Conservation (phyloP, 371 early-diverging fungal species). For the Zychaea mexicana region DNA sequence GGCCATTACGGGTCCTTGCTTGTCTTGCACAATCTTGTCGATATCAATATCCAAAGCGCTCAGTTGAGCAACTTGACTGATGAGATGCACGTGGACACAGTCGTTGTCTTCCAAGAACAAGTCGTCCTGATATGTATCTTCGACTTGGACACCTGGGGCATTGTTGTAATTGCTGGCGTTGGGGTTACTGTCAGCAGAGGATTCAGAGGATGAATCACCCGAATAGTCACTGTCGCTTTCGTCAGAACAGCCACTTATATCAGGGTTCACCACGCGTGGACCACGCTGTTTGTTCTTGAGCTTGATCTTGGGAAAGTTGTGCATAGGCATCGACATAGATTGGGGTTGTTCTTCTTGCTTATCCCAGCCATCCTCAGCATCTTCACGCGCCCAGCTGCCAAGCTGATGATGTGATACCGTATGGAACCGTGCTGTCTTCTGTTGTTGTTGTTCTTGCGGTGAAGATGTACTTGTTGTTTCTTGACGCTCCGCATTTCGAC, state of each 20-base stretch:
- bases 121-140: constrained; percentile 6
- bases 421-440: constrained; percentile 7
- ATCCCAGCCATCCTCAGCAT: constrained; percentile 32
- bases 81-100: background rate
- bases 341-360: constrained; percentile 24
- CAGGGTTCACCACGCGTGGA: constrained; percentile 22
- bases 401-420: background rate
- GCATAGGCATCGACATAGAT: constrained; percentile 36
- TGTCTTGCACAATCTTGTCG: background rate
- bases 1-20: constrained; percentile 1
- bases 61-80: constrained; percentile 6
- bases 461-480: background rate
- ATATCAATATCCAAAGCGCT: background rate
- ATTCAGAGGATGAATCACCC: no score
- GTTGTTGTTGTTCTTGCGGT: background rate
- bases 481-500: background rate
- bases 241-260: background rate
- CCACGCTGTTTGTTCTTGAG: constrained; percentile 21
- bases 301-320: constrained; percentile 21
- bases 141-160: background rate
- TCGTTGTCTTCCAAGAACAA: background rate
- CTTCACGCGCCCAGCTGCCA: constrained; percentile 2
- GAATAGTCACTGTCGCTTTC: constrained; percentile 10
- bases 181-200: no score
- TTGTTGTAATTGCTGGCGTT: background rate